Percentiles rank a stretch among this genome's conserved stretches.
These are phyloP conservation scores for Alisma plantagoaquatica DNA, from an alignment of 106 monocot species.

Conservation along the genomic window DNA sequence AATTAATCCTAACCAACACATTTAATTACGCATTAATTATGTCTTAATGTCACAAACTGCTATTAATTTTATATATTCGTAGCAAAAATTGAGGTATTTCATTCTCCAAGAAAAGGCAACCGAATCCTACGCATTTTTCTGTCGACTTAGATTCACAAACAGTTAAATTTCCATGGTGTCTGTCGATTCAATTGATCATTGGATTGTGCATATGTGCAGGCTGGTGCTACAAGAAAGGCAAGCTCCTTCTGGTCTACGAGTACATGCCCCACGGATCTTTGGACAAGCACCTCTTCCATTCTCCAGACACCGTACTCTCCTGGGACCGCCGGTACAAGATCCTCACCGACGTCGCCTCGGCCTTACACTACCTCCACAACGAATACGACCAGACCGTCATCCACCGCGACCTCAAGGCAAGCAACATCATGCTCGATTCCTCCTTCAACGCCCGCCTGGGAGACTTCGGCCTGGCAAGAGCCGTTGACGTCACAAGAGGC, in stretches of 20 bases:
- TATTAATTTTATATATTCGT: not conserved
- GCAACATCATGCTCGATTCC: conserved; percentile 10
- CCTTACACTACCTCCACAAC: conserved; percentile 83
- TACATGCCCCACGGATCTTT: conserved; percentile 88
- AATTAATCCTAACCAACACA: not conserved
- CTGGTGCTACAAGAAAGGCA: conserved; percentile 72
- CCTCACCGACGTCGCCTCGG: conserved; percentile 55
- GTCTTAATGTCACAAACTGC: not conserved
- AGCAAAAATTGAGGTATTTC: not conserved
- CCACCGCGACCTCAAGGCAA: conserved; percentile 15
- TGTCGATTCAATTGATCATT: not conserved
- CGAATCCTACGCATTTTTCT: not conserved
- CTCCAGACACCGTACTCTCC: conserved; percentile 13
- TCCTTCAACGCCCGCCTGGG: conserved; percentile 16
- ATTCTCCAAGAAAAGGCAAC: not conserved
- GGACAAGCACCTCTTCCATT: conserved; percentile 58
- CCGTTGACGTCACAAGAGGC: conserved; percentile 3
- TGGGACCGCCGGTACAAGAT: conserved; percentile 57
- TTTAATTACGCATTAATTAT: not conserved
- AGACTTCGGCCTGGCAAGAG: conserved; percentile 11
- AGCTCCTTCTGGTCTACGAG: conserved; percentile 71
- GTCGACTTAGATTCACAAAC: not conserved
- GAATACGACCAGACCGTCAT: conserved; percentile 60
- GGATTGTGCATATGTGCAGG: conserved; percentile 19
- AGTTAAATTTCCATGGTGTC: not conserved